Conservation (phyloP, 2,329 filamentous ascomycete genomes). For the Phoma sp. region DNA sequence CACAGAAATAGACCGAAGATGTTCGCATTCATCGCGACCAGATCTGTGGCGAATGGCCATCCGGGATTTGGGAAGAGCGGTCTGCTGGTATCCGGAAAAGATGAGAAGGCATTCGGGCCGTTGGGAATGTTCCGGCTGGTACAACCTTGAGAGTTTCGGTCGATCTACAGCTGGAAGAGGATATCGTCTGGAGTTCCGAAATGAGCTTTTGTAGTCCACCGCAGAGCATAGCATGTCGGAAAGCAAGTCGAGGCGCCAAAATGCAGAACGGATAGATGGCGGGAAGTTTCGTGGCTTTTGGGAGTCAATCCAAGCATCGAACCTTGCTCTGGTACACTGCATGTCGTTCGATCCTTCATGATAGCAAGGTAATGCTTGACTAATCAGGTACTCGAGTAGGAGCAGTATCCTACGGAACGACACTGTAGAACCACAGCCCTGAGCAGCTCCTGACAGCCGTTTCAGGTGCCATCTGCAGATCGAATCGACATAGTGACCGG, state of each 20-base stretch:
- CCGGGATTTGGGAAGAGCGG: slow-evolving; percentile 3
- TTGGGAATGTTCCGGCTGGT: neutral
- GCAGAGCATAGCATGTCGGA: too few species aligned
- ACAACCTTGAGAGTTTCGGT: neutral
- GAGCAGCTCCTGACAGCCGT: neutral
- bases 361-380: too few species aligned
- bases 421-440: neutral
- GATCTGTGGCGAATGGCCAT: neutral
- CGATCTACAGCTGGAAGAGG: too few species aligned
- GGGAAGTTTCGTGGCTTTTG: too few species aligned
- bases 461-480: slow-evolving; percentile 2
- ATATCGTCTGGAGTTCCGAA: neutral
- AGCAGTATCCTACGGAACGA: too few species aligned
- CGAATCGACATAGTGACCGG: slow-evolving; percentile 5
- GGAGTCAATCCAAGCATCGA: too few species aligned
- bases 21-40: neutral
- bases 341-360: too few species aligned
- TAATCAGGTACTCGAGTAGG: too few species aligned
- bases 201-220: too few species aligned
- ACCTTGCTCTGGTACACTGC: too few species aligned
- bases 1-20: neutral
- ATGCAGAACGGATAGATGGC: too few species aligned
- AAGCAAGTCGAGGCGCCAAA: too few species aligned
- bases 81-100: neutral
- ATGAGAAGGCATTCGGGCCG: slow-evolving; percentile 7